Percentiles rank a stretch among this genome's conserved stretches.
These are phyloP conservation scores for Fusarium chaquense DNA, from an alignment of 2,329 filamentous ascomycete genomes.

Conservation along the genomic window DNA sequence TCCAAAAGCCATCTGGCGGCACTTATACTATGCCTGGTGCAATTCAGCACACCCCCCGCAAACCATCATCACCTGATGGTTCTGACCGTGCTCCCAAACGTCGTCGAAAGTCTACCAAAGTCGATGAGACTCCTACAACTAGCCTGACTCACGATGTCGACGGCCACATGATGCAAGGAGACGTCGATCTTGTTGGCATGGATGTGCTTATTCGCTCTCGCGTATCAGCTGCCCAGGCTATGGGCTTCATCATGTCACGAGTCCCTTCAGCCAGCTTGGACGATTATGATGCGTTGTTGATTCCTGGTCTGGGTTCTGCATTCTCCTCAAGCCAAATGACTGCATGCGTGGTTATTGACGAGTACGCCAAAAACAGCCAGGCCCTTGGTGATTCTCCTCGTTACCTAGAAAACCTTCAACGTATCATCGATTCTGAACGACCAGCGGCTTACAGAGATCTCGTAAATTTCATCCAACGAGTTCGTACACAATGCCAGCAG, in stretches of 20 bases:
- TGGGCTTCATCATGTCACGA: constrained; percentile 84
- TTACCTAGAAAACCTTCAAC: constrained; percentile 75
- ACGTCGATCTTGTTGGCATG: constrained; percentile 91
- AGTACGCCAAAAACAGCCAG: constrained; percentile 77
- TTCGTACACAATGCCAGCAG: constrained; percentile 90
- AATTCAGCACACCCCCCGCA: constrained; percentile 57
- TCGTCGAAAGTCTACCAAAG: constrained; percentile 85
- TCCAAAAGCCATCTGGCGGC: constrained; percentile 92
- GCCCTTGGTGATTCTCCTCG: constrained; percentile 58
- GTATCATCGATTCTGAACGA: constrained; percentile 83
- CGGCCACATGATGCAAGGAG: constrained; percentile 96
- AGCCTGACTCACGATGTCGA: constrained; percentile 94
- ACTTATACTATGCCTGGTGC: constrained; percentile 73
- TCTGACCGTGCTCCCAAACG: constrained; percentile 77
- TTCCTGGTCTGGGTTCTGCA: constrained; percentile 76
- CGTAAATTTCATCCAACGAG: constrained; percentile 88
- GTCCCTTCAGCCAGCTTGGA: constrained; percentile 75
- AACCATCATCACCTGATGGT: constrained; percentile 65
- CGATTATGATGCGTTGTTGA: constrained; percentile 72
- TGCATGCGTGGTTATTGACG: constrained; percentile 85
- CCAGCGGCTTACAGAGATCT: constrained; percentile 89
- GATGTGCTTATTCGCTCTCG: constrained; percentile 91
- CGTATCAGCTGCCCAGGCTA: constrained; percentile 85
- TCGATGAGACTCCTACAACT: constrained; percentile 73
- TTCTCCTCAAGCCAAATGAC: constrained; percentile 89